These are phyloP conservation scores for Brettanomyces nanus DNA, from an alignment of 805 yeast species.

Conservation along the genomic window DNA sequence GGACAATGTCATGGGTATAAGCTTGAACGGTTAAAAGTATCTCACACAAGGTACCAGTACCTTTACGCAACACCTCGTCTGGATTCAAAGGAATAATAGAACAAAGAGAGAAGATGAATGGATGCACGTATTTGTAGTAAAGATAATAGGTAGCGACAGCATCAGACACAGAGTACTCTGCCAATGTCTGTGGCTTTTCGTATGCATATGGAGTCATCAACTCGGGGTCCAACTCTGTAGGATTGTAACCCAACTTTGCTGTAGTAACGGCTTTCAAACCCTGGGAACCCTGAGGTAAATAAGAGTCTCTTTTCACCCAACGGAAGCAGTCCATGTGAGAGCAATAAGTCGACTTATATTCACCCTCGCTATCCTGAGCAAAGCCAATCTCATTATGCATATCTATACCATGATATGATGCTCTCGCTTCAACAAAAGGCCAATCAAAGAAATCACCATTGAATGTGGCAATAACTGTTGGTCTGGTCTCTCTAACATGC, in stretches of 20 bases:
- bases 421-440: conserved; percentile 94
- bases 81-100: conserved; percentile 94
- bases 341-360: conserved; percentile 86
- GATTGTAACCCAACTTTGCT: conserved; percentile 90
- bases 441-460: conserved; percentile 99
- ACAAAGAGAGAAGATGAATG: conserved; percentile 91
- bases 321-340: conserved; percentile 95
- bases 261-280: conserved; percentile 98
- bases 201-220: conserved; percentile 96
- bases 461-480: conserved; percentile 96
- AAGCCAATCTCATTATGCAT: conserved; percentile 94
- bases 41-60: conserved; percentile 98
- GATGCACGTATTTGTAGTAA: conserved; percentile 94
- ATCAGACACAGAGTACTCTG: conserved; percentile 98
- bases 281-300: conserved; percentile 96
- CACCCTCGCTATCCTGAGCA: conserved; percentile 80
- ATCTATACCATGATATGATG: conserved; percentile 73
- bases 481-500: conserved; percentile 78
- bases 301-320: conserved; percentile 98
- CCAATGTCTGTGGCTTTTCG: conserved; percentile 82
- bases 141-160: conserved; percentile 97
- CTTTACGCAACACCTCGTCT: conserved; percentile 91
- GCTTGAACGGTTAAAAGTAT: conserved; percentile 97
- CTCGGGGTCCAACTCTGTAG: conserved; percentile 95
- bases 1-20: conserved; percentile 59